phyloP scores from a whole-genome alignment of 2,329 filamentous ascomycete species.

The Penicillium psychrosexuale region DNA sequence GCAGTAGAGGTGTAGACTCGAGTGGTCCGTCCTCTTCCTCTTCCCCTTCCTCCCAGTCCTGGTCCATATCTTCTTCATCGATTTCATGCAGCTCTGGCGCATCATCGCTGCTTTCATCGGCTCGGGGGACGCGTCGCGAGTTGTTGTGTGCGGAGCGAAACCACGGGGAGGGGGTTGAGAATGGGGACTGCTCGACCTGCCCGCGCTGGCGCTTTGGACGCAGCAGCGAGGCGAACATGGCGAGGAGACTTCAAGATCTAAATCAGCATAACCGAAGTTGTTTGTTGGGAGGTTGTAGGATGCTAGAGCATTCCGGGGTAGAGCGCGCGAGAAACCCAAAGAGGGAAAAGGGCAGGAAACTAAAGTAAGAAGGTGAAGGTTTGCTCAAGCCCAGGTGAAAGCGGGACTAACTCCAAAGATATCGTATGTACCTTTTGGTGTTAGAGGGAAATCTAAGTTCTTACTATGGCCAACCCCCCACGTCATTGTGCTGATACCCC shows the following conservation, averaged over 20 bases:
- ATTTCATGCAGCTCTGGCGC: slow-evolving; percentile 30
- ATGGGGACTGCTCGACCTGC: slow-evolving; percentile 18
- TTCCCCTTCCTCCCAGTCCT: slow-evolving; percentile 39
- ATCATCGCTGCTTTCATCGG: slow-evolving; percentile 14
- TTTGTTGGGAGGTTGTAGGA: background rate
- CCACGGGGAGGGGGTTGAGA: slow-evolving; percentile 19
- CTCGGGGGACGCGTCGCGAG: slow-evolving; percentile 7
- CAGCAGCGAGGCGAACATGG: slow-evolving; percentile 24
- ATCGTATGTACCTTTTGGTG: background rate
- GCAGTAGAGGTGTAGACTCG: slow-evolving; percentile 58
- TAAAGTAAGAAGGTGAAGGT: background rate
- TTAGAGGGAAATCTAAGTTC: slow-evolving; percentile 1
- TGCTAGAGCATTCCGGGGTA: slow-evolving; percentile 6
- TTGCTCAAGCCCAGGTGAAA: background rate
- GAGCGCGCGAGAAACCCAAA: background rate
- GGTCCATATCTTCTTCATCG: slow-evolving; percentile 40
- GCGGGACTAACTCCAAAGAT: slow-evolving; percentile 3
- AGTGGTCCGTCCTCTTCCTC: slow-evolving; percentile 45
- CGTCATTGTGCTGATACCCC: slow-evolving; percentile 5
- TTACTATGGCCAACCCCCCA: background rate
- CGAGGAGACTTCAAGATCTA: slow-evolving; percentile 2
- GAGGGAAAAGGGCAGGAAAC: background rate
- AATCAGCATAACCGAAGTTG: slow-evolving; percentile 10
- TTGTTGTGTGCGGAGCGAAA: slow-evolving; percentile 10
- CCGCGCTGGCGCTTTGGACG: slow-evolving; percentile 19